Percentiles rank a stretch among this genome's conserved stretches.
Conservation (phyloP, 495 filamentous ascomycete genomes). For the Penicillium cataractarum region DNA sequence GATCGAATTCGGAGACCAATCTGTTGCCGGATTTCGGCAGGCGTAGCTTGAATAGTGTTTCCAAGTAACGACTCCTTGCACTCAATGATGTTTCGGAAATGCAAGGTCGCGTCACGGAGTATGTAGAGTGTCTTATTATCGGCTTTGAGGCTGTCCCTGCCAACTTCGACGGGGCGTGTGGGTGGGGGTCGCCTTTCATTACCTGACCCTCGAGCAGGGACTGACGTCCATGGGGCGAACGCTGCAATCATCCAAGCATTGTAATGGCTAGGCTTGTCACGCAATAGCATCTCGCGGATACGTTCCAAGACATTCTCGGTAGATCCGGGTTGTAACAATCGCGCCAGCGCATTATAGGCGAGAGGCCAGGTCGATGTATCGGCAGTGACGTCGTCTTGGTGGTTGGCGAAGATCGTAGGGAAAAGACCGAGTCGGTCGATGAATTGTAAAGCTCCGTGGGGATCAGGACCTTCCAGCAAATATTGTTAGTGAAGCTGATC, state of each 20-base stretch:
- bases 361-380: conserved; percentile 44
- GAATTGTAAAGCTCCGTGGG: conserved; percentile 66
- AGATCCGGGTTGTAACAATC: conserved; percentile 26
- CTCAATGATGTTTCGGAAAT: conserved; percentile 61
- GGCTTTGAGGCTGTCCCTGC: conserved; percentile 77
- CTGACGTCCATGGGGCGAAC: conserved; percentile 72
- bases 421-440: conserved; percentile 79
- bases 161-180: conserved; percentile 59
- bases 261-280: conserved; percentile 61
- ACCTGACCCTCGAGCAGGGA: conserved; percentile 49
- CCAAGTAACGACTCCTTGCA: conserved; percentile 53
- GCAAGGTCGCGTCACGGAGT: conserved; percentile 62
- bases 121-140: conserved; percentile 71
- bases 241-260: conserved; percentile 77
- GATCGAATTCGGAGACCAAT: conserved; percentile 78
- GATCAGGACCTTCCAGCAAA: conserved; percentile 63
- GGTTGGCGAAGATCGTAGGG: conserved; percentile 68
- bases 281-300: conserved; percentile 56
- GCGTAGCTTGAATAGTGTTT: conserved; percentile 32
- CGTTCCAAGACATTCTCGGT: conserved; percentile 21
- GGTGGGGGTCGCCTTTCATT: conserved; percentile 51
- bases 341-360: conserved; percentile 43
- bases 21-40: conserved; percentile 49
- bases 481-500: background rate
- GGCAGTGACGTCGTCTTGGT: conserved; percentile 54